These are phyloP conservation scores for Aspergillus tubingensis DNA, from an alignment of 2,329 filamentous ascomycete species.

Conservation along the genomic window DNA sequence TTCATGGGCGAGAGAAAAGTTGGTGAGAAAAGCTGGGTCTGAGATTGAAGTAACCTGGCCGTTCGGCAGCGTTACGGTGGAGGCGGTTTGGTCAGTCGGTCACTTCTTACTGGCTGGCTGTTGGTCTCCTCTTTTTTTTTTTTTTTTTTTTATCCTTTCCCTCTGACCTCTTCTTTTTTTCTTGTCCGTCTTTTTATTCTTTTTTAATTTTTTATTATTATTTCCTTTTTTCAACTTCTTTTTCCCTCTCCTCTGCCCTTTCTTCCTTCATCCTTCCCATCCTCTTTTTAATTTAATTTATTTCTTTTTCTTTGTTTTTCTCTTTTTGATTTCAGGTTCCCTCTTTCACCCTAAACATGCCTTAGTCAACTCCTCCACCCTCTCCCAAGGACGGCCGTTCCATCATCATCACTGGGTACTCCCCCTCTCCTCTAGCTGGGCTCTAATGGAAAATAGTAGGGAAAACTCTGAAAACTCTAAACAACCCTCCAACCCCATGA, in stretches of 20 bases:
- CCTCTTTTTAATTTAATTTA: too few species aligned
- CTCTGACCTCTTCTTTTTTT: not conserved
- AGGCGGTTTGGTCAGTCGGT: not conserved
- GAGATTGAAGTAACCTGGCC: not conserved
- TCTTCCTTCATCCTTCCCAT: too few species aligned
- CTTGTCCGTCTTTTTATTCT: not conserved
- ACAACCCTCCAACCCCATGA: not conserved
- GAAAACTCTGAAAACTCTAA: constrained; percentile 12
- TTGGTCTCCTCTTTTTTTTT: not conserved
- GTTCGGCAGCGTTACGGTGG: constrained; percentile 1
- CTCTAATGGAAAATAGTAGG: constrained; percentile 3
- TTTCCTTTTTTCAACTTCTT: not conserved
- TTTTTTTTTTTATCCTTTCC: not conserved
- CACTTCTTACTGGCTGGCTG: not conserved
- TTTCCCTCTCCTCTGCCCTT: too few species aligned
- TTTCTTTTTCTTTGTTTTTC: too few species aligned
- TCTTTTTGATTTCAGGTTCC: too few species aligned
- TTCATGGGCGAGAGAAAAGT: not conserved
- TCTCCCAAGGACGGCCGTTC: not conserved
- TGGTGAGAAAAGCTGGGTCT: not conserved
- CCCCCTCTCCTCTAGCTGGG: not conserved
- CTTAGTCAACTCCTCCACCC: not conserved
- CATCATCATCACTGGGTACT: not conserved
- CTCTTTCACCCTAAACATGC: not conserved
- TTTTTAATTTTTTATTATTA: not conserved